Base-by-base conservation (phyloP, 805 yeast species). In the Candida ovalis region DNA sequence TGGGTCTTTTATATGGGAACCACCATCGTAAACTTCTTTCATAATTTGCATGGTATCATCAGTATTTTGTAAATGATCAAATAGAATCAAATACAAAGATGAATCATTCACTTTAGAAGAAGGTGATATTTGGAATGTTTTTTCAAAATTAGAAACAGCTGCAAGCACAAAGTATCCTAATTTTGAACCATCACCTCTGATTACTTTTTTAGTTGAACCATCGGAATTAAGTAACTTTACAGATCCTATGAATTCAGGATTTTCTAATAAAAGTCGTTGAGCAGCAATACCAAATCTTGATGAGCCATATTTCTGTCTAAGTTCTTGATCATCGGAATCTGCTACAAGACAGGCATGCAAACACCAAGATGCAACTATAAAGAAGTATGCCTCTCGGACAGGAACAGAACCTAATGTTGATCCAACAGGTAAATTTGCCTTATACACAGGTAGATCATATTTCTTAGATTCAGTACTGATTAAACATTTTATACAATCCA, bases 271-370 rank as follows among this genome's bases (percentile, higher is more conserved):
- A 33, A 86, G 77, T 10, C 70, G 58, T 25, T 63, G 60, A 0
- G 90, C 95, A 0, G 96, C 96, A 33, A 80, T 65, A 50, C 75
- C 69, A 64, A 91, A 91, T 46, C 96, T 68, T 38, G 80, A 79
- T 6, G 72, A 58, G 1, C 96, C 97, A 51, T 75, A 70, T 43
- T 72, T 72, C 12, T 25, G 3, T 25, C 90, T 72, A 62, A 85
- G 67, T 55, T 84, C 85, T 0, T 84, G 81, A 0, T 82, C 73
- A 54, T 88, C 92, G 45, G 91, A 80, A 48, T 85, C 85, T 27
- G 91, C 91, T 1, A 91, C 90, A 43, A 91, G 66, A 3, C 90
- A 79, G 2, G 97, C 89, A 66, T 91, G 97, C 53, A 89, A 78
- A 0, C 85, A 95, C 88, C 96, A 82, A 0, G 96, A 86, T 0